Conservation (phyloP, 805 yeast genomes). For the Ogataea minuta region DNA sequence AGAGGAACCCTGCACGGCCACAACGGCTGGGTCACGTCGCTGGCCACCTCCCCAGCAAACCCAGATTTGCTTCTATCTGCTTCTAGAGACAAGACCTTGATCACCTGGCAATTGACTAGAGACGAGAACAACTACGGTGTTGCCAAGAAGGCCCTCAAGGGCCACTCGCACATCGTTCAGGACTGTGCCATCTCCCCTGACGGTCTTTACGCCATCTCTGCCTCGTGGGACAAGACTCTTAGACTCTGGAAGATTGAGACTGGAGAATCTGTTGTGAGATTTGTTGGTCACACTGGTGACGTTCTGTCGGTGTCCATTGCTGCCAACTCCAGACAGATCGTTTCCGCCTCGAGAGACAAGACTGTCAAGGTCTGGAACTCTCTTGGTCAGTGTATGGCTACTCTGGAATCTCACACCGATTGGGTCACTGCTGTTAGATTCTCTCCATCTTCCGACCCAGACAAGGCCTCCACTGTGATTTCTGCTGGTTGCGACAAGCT, state of each 20-base stretch:
- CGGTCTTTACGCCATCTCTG: conserved; percentile 96
- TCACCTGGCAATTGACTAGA: conserved; percentile 95
- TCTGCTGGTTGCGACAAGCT: conserved; percentile 99
- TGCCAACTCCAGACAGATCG: conserved; percentile 94
- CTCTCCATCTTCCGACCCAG: conserved; percentile 57
- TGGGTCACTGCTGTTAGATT: conserved; percentile 99
- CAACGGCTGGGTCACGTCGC: conserved; percentile 97
- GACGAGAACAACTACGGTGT: conserved; percentile 98
- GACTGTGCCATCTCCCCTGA: conserved; percentile 97
- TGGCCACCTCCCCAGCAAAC: conserved; percentile 96
- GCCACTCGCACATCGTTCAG: conserved; percentile 99
- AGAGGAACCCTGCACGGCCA: conserved; percentile 99
- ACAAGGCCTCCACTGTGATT: conserved; percentile 69
- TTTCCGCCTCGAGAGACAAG: conserved; percentile 98
- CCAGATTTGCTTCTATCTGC: conserved; percentile 98
- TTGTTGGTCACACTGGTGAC: conserved; percentile 97
- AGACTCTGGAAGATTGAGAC: conserved; percentile 97
- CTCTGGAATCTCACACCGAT: conserved; percentile 94
- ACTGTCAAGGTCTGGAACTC: conserved; percentile 99
- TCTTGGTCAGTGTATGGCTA: conserved; percentile 93
- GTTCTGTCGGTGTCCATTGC: conserved; percentile 96
- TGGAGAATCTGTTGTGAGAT: conserved; percentile 92
- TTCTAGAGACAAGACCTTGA: conserved; percentile 97
- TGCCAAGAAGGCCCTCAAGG: conserved; percentile 94
- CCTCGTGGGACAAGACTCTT: conserved; percentile 99